Conservation (phyloP, 2,329 filamentous ascomycete genomes). For the Clarireedia paspali region DNA sequence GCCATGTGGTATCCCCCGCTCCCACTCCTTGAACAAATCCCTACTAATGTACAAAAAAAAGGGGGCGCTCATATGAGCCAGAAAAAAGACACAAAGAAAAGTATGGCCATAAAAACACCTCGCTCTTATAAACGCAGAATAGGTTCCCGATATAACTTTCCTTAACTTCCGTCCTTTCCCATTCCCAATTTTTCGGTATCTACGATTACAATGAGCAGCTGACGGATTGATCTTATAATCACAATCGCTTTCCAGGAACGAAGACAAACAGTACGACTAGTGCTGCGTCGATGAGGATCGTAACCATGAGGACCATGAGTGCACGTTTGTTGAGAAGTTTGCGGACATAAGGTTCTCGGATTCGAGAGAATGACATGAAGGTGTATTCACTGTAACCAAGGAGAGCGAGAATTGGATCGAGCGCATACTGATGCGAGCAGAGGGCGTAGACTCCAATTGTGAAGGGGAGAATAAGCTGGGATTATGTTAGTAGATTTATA, state of each 20-base stretch:
- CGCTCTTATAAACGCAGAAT: conserved; percentile 3
- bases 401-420: conserved; percentile 85
- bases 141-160: not conserved
- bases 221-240: conserved; percentile 16
- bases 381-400: conserved; percentile 94
- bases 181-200: not conserved
- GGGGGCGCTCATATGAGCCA: not conserved
- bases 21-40: not conserved
- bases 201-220: not conserved
- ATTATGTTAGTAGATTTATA: conserved; percentile 26
- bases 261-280: conserved; percentile 88
- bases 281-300: conserved; percentile 69
- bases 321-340: conserved; percentile 78
- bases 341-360: conserved; percentile 86
- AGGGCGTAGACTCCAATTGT: conserved; percentile 84
- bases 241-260: conserved; percentile 81
- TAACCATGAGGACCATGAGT: conserved; percentile 70
- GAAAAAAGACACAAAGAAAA: not conserved
- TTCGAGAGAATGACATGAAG: conserved; percentile 80
- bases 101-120: conserved; percentile 3
- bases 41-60: conserved; percentile 3
- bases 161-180: not conserved
- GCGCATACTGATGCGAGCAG: conserved; percentile 87
- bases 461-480: conserved; percentile 76
- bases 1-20: conserved; percentile 5